Evolutionary conservation across 2,329 filamentous ascomycete species (phyloP).

Genomic region (Cladosporium sp.): DNA sequence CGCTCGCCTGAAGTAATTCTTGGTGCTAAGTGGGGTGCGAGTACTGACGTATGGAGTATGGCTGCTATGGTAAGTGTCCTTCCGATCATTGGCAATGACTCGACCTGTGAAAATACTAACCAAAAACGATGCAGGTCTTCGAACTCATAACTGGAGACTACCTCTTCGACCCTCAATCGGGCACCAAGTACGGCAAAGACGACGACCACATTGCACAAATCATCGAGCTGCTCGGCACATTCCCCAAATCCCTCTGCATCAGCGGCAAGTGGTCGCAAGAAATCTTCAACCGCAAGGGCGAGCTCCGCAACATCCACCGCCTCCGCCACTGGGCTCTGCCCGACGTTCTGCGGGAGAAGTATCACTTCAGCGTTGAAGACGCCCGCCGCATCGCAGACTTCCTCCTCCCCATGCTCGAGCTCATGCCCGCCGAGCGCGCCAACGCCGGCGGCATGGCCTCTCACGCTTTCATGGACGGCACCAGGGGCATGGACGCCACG

Average conservation of each 20-base stretch:
- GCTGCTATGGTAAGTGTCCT: slow-evolving; percentile 77
- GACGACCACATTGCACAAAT: slow-evolving; percentile 99
- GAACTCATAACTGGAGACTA: slow-evolving; percentile 98
- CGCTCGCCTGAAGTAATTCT: slow-evolving; percentile 95
- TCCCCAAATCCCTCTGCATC: slow-evolving; percentile 86
- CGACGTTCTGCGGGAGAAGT: slow-evolving; percentile 92
- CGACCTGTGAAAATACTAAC: slow-evolving; percentile 14
- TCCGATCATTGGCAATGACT: not conserved
- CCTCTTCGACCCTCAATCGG: slow-evolving; percentile 95
- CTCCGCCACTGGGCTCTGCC: slow-evolving; percentile 92
- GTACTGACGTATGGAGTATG: slow-evolving; percentile 99
- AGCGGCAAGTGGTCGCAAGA: slow-evolving; percentile 97
- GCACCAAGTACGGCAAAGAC: slow-evolving; percentile 98
- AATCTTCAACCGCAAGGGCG: slow-evolving; percentile 97
- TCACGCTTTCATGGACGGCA: slow-evolving; percentile 76
- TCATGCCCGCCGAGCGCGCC: slow-evolving; percentile 80
- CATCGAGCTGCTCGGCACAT: slow-evolving; percentile 89
- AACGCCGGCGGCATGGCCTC: slow-evolving; percentile 95
- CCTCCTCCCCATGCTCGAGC: slow-evolving; percentile 82
- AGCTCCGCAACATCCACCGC: slow-evolving; percentile 94
- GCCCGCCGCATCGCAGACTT: slow-evolving; percentile 75
- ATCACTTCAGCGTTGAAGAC: slow-evolving; percentile 85
- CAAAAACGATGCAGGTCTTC: slow-evolving; percentile 63
- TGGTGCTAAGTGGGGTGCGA: slow-evolving; percentile 97
- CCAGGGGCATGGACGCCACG: slow-evolving; percentile 79